Evolutionary conservation across 305 asterid genomes (phyloP), one percentile per base, ranked within the genome.

Genomic region (Stenogyne calaminthoides): DNA sequence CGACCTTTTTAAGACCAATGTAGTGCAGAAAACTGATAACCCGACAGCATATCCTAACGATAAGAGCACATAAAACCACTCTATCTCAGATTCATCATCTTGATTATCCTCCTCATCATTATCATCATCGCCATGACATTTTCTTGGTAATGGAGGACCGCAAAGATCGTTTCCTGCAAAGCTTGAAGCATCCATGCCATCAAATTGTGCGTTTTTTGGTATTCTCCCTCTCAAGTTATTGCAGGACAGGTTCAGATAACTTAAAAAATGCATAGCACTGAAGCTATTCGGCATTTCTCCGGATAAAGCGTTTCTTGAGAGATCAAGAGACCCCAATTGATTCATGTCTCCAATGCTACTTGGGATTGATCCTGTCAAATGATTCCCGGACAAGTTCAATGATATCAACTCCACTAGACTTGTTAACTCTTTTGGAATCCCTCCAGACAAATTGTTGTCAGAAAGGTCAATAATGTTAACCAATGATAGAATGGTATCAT

Each of bases 391-490:
- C 54, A 82, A 62, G 57, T 76, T 82, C 6, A 82, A 67, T 6
- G 78, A 78, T 25, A 76, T 73, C 66, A 82, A 25, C 25, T 59
- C 81, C 15, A 60, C 64, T 29, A 84, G 76, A 14, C 60, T 37
- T 29, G 87, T 75, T 4, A 81, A 6, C 36, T 71, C 77, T 10
- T 54, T 12, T 22, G 88, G 84, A 42, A 84, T 79, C 29, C 29
- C 59, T 25, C 86, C 84, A 9, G 76, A 74, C 8, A 80, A 49
- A 9, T 63, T 65, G n/a, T 81, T 81, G 1, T 49, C 66, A 0
- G 86, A 79, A 0, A 74, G 76, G 47, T 83, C 83, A 15, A 83
- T 75, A 40, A 47, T 77, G 3, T 65, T 78, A 27, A 80, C 77
- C 70, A 77, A 40, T 8, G 67, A 19, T 32, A 80, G 78, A 27